Base-by-base conservation (phyloP, 2,329 filamentous ascomycete genomes). In the Ophiostoma novo-ulmi region DNA sequence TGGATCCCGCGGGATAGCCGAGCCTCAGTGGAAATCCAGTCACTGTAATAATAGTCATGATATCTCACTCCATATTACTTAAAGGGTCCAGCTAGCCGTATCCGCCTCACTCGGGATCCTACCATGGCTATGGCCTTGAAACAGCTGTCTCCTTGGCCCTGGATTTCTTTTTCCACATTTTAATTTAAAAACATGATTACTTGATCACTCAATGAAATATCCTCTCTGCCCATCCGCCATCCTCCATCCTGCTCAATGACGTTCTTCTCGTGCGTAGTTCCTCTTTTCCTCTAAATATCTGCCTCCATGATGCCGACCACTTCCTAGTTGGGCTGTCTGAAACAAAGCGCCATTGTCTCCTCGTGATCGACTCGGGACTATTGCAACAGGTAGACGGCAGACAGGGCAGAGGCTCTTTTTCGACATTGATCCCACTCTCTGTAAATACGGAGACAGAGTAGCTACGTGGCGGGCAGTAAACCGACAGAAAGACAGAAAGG, bases 261-360 rank as follows among this genome's bases (percentile, higher is more conserved):
- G 58, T 64, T 64, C 58, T 31, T 58, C n/a, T 8, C n/a, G 7
- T 22, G n/a, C 26, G 20, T 26, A 22, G 20, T 22, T 10, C 6
- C 6, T 22, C 48, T 8, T n/a, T 22, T 26, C 5, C 20, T 8
- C 48, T 11, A n/a, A 22, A 3, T n/a, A 1, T 58, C 52, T 36
- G 58, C 26, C 58, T 35, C 61, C 22, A 36, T 31, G 17, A 17
- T n/a, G 61, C 31, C 35, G 65, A 67, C 38, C 65, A 41, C 65
- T 67, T 11, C 65, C 65, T 22, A 41, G 3, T 67, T 67, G 65
- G 65, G 65, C 65, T 5, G 22, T 13, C 65, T 67, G 65, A 67
- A 67, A 67, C 65, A 48, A 14, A 35, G 65, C 38, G 36, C 64
- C 4, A 58, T 58, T 58, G n/a, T 35, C 6, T 52, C 58, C 58